Evolutionary conservation across 2,329 filamentous ascomycete genomes (phyloP), one percentile per base, ranked within the genome.

Genomic region (Diaporthe vexans): DNA sequence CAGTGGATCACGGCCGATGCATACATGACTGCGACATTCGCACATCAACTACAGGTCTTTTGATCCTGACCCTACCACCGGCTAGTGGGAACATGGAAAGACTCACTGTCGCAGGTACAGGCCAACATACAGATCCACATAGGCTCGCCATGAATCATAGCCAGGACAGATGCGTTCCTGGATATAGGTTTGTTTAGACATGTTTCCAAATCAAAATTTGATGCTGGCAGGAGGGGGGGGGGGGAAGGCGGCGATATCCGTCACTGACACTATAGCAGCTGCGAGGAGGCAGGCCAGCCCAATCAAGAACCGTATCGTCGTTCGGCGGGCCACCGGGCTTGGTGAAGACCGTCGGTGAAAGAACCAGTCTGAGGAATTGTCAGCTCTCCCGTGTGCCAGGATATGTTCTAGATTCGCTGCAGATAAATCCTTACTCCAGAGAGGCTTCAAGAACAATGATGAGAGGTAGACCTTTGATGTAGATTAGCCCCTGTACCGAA

Each of bases 71-170:
- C 1, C 10, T 5, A 9, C 43, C 26, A 19, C 21, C 13, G 19
- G 15, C n/a, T 7, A 6, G 17, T 2, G 35, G 35, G 35, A 13
- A 37, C 10, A 10, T 17, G 19, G 2, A 4, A 35, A 13, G 26
- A 67, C 61, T 24, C 51, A 67, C 61, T 67, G 43, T 67, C 61
- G 51, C 43, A 52, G n/a, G 29, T 67, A 29, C 61, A 52, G 8
- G 26, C 17, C 61, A 67, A n/a, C 19, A 67, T 51, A 37, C 61
- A 67, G 61, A 67, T 37, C 61, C 61, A 67, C 61, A 67, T 67
- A 26, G 61, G 61, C 29, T 67, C 43, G 7, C 43, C 46, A 9
- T 67, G 43, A 7, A 67, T 67, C 26, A n/a, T n/a, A 24, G 43
- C 21, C 6, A 67, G 61, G 29, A 67, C 46, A 21, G 43, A 67